Evolutionary conservation across 768 basidiomycete genomes (phyloP).

Genomic region (Filobasidium floriforme): DNA sequence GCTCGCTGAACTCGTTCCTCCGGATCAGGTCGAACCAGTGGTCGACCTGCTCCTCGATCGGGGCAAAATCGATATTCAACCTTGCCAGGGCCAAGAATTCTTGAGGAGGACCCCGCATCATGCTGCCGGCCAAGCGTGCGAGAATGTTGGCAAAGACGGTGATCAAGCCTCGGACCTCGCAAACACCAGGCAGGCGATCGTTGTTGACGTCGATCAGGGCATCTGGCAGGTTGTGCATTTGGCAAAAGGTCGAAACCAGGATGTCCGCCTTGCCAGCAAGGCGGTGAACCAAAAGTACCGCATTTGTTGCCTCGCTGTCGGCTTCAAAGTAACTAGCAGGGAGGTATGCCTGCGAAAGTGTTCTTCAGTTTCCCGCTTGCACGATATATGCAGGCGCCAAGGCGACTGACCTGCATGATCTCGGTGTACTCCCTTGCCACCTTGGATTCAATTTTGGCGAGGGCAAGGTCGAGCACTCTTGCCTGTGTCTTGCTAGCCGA

Average conservation of each 20-base stretch:
- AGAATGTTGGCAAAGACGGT: constrained; percentile 72
- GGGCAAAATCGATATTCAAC: constrained; percentile 71
- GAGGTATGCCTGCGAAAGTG: constrained; percentile 59
- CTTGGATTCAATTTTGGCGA: constrained; percentile 72
- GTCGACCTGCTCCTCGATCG: constrained; percentile 84
- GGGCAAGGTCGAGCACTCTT: constrained; percentile 77
- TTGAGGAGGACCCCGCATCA: constrained; percentile 71
- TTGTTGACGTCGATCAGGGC: constrained; percentile 73
- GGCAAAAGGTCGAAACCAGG: constrained; percentile 71
- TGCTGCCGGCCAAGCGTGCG: constrained; percentile 78
- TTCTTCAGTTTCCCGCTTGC: background rate
- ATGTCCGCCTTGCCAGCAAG: constrained; percentile 78
- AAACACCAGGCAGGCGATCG: constrained; percentile 81
- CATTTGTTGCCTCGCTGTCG: constrained; percentile 79
- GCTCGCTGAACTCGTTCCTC: constrained; percentile 82
- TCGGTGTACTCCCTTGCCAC: constrained; percentile 71
- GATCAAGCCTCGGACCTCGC: constrained; percentile 84
- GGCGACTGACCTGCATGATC: constrained; percentile 64
- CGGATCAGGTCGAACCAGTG: constrained; percentile 78
- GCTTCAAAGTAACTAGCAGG: constrained; percentile 82
- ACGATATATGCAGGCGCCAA: background rate
- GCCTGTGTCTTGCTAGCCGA: constrained; percentile 85
- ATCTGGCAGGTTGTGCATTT: constrained; percentile 74
- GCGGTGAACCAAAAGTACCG: constrained; percentile 88
- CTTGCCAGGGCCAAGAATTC: constrained; percentile 79